These are phyloP conservation scores for Aspergillus latus DNA, from an alignment of 2,329 filamentous ascomycete genomes.

Conservation along the genomic window DNA sequence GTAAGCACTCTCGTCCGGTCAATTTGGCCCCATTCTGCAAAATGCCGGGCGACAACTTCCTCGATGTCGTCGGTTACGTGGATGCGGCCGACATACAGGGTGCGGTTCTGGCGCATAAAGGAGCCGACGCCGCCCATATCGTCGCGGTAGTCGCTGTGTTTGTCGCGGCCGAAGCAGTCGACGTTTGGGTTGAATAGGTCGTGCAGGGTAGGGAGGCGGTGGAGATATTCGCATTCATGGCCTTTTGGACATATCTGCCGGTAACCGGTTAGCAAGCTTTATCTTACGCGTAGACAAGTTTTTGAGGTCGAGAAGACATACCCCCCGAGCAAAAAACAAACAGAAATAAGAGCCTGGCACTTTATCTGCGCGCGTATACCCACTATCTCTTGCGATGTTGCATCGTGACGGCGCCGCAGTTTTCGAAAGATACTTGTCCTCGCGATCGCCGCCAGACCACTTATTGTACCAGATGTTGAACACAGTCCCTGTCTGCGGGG, in stretches of 20 bases:
- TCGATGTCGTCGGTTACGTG: slow-evolving; percentile 97
- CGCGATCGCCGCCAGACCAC: slow-evolving; percentile 92
- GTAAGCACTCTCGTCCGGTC: slow-evolving; percentile 88
- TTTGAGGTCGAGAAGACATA: slow-evolving; percentile 26
- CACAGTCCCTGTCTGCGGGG: slow-evolving; percentile 87
- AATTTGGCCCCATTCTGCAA: slow-evolving; percentile 93
- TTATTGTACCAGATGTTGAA: slow-evolving; percentile 99
- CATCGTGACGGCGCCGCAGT: slow-evolving; percentile 81
- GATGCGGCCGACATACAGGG: slow-evolving; percentile 89
- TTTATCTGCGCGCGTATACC: slow-evolving; percentile 75
- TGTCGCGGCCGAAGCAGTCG: slow-evolving; percentile 93
- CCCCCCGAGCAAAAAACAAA: slow-evolving; percentile 75
- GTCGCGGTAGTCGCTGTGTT: slow-evolving; percentile 87
- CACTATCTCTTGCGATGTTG: slow-evolving; percentile 76
- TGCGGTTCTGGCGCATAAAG: slow-evolving; percentile 91
- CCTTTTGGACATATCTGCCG: slow-evolving; percentile 63
- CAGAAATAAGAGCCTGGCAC: slow-evolving; percentile 86
- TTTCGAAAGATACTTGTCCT: slow-evolving; percentile 85
- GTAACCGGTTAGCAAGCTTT: neutral
- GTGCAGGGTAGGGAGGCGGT: slow-evolving; percentile 80
- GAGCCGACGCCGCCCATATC: slow-evolving; percentile 97
- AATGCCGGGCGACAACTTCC: slow-evolving; percentile 90
- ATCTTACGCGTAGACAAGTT: neutral
- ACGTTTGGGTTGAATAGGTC: slow-evolving; percentile 92
- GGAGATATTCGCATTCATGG: slow-evolving; percentile 90